Conservation (phyloP, 2,329 filamentous ascomycete species). For the Botryotinia globosa region DNA sequence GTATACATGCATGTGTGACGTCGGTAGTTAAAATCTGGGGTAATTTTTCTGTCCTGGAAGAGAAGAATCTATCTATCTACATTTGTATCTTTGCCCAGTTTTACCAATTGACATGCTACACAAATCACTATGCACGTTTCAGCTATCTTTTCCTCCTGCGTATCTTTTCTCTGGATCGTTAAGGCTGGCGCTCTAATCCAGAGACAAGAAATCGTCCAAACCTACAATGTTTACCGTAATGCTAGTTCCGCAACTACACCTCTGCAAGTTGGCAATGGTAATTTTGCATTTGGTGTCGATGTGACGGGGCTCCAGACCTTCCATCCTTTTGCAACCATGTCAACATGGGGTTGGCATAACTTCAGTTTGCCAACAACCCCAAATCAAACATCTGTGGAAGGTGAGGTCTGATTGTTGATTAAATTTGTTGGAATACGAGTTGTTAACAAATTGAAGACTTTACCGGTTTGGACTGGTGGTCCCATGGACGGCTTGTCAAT, state of each 20-base stretch:
- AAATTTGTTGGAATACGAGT: slow-evolving; percentile 34
- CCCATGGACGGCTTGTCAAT: slow-evolving; percentile 44
- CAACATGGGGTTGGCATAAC: slow-evolving; percentile 48
- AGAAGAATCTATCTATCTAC: background rate
- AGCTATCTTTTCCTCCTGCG: background rate
- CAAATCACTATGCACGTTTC: background rate
- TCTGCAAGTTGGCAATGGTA: slow-evolving; percentile 47
- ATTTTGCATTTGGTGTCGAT: slow-evolving; percentile 48
- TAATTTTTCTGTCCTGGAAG: background rate
- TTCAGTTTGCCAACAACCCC: slow-evolving; percentile 42
- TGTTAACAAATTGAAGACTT: slow-evolving; percentile 7
- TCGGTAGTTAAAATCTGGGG: slow-evolving; percentile 4
- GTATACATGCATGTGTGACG: background rate
- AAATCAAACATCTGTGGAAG: slow-evolving; percentile 36
- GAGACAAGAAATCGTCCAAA: background rate
- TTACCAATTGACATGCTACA: background rate
- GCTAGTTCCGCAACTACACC: slow-evolving; percentile 37
- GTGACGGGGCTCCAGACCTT: slow-evolving; percentile 48
- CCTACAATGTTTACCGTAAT: slow-evolving; percentile 29
- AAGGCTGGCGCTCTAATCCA: background rate
- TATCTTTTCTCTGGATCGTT: background rate
- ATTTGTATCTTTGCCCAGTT: background rate
- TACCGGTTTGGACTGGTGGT: slow-evolving; percentile 36
- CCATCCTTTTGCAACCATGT: slow-evolving; percentile 43
- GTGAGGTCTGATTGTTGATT: background rate